phyloP scores from a whole-genome alignment of 768 basidiomycete species.

The Tylopilus plumbeoviolaceoides region DNA sequence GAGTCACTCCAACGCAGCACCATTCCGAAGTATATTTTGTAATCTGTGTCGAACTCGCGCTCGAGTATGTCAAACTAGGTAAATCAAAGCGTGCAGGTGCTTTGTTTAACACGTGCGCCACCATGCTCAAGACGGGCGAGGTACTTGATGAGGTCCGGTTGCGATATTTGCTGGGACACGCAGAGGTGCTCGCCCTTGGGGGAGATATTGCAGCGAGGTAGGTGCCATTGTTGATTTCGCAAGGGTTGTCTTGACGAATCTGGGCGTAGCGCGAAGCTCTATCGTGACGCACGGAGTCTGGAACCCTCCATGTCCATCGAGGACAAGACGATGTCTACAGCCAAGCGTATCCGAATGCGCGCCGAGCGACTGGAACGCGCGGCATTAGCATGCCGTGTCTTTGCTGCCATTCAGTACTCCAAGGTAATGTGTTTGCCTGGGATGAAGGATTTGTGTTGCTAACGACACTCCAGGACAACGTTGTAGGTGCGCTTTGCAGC shows the following conservation, averaged over 20 bases:
- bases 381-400: conserved; percentile 68
- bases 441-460: background rate
- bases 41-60: conserved; percentile 67
- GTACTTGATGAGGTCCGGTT: conserved; percentile 51
- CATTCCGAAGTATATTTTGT: conserved; percentile 52
- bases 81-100: conserved; percentile 58
- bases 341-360: conserved; percentile 55
- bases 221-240: background rate
- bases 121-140: conserved; percentile 38
- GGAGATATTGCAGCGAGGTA: conserved; percentile 64
- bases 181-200: conserved; percentile 57
- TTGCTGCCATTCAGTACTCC: conserved; percentile 63
- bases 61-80: conserved; percentile 78
- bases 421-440: conserved; percentile 42
- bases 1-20: conserved; percentile 37
- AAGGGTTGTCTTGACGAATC: background rate
- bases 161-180: conserved; percentile 58
- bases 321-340: conserved; percentile 48
- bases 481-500: conserved; percentile 49
- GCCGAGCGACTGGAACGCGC: conserved; percentile 61
- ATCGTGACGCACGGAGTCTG: conserved; percentile 55
- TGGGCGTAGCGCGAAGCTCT: conserved; percentile 42
- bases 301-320: conserved; percentile 38
- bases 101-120: conserved; percentile 60
- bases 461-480: conserved; percentile 49